These are phyloP conservation scores for Blastobotrys peoriensis DNA, from an alignment of 805 yeast genomes.

Conservation along the genomic window DNA sequence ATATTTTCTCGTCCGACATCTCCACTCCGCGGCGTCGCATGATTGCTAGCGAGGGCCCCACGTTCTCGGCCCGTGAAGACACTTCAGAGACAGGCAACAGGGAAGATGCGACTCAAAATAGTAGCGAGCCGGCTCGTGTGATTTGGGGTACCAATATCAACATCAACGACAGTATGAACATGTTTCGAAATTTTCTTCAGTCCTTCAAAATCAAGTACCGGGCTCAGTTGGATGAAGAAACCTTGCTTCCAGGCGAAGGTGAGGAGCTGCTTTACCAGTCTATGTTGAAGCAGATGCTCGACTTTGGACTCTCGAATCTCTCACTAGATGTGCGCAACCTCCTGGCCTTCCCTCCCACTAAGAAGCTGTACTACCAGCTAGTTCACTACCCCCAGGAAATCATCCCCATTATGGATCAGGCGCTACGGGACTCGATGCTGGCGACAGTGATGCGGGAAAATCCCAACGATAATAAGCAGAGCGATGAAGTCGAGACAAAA, in stretches of 20 bases:
- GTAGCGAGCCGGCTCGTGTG: conserved; percentile 84
- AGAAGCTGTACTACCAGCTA: conserved; percentile 76
- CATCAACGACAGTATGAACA: conserved; percentile 76
- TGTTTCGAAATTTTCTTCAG: conserved; percentile 77
- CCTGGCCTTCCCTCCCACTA: conserved; percentile 66
- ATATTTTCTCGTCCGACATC: conserved; percentile 62
- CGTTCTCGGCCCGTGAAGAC: conserved; percentile 2
- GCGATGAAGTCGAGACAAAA: conserved; percentile 71
- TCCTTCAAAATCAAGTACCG: conserved; percentile 76
- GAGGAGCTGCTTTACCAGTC: conserved; percentile 70
- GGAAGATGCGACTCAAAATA: conserved; percentile 36
- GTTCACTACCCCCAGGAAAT: conserved; percentile 95
- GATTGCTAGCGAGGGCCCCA: conserved; percentile 4
- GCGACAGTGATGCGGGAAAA: conserved; percentile 31
- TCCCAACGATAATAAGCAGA: conserved; percentile 26
- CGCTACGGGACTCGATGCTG: conserved; percentile 83
- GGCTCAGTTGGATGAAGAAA: conserved; percentile 26
- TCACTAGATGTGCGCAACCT: conserved; percentile 81
- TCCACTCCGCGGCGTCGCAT: conserved; percentile 60
- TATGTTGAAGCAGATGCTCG: conserved; percentile 66
- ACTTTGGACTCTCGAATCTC: conserved; percentile 71
- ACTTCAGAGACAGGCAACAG: conserved; percentile 25
- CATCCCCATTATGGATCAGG: conserved; percentile 95
- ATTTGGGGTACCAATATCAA: conserved; percentile 99
- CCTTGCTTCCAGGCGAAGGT: conserved; percentile 46